Base-by-base conservation (phyloP, 2,329 filamentous ascomycete species). In the Myriosclerotinia scirpicola region DNA sequence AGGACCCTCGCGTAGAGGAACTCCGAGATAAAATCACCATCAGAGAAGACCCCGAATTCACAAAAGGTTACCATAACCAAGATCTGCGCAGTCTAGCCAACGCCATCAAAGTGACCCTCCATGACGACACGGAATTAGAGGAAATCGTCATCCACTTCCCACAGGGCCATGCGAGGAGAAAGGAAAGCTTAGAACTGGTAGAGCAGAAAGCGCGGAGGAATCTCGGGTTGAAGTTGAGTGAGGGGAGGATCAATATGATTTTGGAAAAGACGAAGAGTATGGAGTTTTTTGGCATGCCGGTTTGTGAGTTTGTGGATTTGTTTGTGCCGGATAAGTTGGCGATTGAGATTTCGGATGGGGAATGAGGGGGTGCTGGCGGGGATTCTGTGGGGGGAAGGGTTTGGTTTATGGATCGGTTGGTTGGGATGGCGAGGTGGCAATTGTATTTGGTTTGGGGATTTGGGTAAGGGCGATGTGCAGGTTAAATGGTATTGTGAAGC, bases 111-210 rank as follows among this genome's bases (percentile, higher is more conserved):
- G 65, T 79, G 0, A 34, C 66, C 15, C 61, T 79, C 12, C 55
- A 63, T 11, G 69, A 76, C 65, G 73, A 74, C 1, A 64, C 64
- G 2, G 52, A 54, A 22, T 46, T 78, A 14, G 67, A 73, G 2
- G 76, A 79, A 54, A 70, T 76, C 12, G 15, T 76, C 8, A 68
- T 79, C 6, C 71, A 82, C 68, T 81, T 79, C 72, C 79, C 80
- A 0, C 67, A 71, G 11, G 75, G 74, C 2, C 71, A 76, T 65
- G 63, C 63, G 9, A 65, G 66, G 54, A 62, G 70, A 34, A 42
- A 36, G 2, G 68, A 71, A 11, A 76, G 75, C 14, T 34, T 69
- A 34, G 55, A 44, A 8, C 30, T 60, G 14, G 71, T 75, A 3
- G 63, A 66, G 38, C 64, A 64, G 40, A 76, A 76, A 62, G 69